Percentiles rank a stretch among this genome's conserved stretches.
Evolutionary conservation across 768 basidiomycete genomes (phyloP).

Genomic region (Agrocybe praecox): DNA sequence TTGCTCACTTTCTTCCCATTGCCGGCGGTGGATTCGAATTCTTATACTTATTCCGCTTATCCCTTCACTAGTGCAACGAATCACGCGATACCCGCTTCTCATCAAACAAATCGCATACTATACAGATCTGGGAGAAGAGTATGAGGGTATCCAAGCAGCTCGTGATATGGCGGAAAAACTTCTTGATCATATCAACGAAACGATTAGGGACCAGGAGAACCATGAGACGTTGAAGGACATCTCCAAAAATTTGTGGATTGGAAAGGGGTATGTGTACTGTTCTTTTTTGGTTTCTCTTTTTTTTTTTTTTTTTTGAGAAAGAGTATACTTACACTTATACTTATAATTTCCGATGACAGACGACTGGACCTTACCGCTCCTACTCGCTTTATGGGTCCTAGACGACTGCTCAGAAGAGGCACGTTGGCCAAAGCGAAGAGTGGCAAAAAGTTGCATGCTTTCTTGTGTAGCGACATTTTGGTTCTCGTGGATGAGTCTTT

Average conservation of each 20-base stretch:
- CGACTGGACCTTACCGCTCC: conserved; percentile 90
- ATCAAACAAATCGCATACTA: conserved; percentile 86
- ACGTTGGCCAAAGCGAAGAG: conserved; percentile 81
- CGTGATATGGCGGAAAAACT: conserved; percentile 71
- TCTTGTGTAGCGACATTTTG: conserved; percentile 89
- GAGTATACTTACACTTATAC: conserved; percentile 4
- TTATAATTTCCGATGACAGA: conserved; percentile 33
- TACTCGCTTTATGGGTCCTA: conserved; percentile 81
- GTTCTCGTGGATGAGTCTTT: conserved; percentile 78
- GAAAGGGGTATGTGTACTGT: conserved; percentile 62
- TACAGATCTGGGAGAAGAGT: conserved; percentile 70
- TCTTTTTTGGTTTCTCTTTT: background rate
- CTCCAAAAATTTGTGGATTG: conserved; percentile 85
- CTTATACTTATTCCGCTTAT: no score
- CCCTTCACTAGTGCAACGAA: conserved; percentile 77
- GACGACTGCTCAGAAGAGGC: conserved; percentile 82
- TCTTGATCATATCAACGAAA: conserved; percentile 84
- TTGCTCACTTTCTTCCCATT: conserved; percentile 2
- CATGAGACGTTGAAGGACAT: conserved; percentile 72
- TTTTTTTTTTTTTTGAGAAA: background rate
- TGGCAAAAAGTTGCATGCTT: conserved; percentile 71
- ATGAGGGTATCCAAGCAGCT: conserved; percentile 51
- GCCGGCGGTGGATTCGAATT: no score
- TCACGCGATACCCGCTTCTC: conserved; percentile 91
- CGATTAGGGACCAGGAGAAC: conserved; percentile 83